Percentiles rank a stretch among this genome's conserved stretches.
These are phyloP conservation scores for Pholiota adiposa DNA, from an alignment of 1,284 basidiomycete genomes.

Conservation along the genomic window DNA sequence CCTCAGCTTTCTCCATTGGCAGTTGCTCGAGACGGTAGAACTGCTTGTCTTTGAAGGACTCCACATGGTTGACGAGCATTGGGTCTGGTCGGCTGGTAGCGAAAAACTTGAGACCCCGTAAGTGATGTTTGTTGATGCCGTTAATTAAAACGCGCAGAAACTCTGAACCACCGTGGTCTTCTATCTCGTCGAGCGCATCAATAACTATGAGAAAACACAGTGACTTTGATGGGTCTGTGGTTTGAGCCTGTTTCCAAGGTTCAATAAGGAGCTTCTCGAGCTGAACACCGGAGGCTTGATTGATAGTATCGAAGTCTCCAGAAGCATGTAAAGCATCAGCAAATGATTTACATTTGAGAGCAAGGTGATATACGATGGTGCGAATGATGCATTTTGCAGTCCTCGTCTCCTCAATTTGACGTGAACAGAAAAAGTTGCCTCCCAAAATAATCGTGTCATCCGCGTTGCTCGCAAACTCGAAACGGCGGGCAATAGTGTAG, in stretches of 20 bases:
- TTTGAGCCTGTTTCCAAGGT: constrained; percentile 18
- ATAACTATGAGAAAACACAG: constrained; percentile 19
- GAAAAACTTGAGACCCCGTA: constrained; percentile 24
- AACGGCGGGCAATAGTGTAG: neutral
- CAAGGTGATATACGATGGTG: constrained; percentile 24
- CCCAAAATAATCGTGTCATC: no score
- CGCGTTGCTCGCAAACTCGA: no score
- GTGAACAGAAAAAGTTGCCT: no score
- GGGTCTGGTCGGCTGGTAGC: constrained; percentile 24
- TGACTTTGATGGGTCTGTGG: neutral
- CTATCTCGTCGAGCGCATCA: constrained; percentile 23
- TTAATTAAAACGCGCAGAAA: constrained; percentile 19
- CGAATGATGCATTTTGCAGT: constrained; percentile 11
- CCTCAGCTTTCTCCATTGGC: constrained; percentile 6
- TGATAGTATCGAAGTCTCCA: constrained; percentile 5
- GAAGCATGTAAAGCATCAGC: constrained; percentile 13
- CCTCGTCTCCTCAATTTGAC: neutral
- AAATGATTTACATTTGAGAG: constrained; percentile 14
- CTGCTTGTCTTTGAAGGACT: constrained; percentile 14
- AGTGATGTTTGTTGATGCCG: constrained; percentile 4
- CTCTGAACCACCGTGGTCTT: constrained; percentile 3
- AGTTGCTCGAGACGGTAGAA: constrained; percentile 20
- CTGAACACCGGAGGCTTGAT: constrained; percentile 7
- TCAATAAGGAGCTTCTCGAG: constrained; percentile 16
- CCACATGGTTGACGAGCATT: constrained; percentile 7